These are phyloP conservation scores for Coemansia sp. DNA, from an alignment of 192 early-diverging fungal genomes.

Conservation along the genomic window DNA sequence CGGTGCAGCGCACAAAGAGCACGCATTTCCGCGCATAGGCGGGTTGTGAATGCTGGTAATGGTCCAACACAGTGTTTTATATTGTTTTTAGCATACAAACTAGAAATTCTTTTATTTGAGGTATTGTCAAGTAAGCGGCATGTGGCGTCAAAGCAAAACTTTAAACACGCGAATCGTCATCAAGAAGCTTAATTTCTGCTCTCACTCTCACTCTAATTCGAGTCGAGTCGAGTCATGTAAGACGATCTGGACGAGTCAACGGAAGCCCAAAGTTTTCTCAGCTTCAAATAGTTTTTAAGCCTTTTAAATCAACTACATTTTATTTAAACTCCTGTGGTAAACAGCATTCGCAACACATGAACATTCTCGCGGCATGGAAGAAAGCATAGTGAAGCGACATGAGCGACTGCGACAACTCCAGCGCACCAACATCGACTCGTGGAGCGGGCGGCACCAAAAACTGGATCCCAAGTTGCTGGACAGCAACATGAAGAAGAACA, in stretches of 20 bases:
- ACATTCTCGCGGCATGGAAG: conserved; percentile 43
- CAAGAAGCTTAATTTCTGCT: too few relatives aligned
- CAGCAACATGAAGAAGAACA: conserved; percentile 97
- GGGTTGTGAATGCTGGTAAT: too few relatives aligned
- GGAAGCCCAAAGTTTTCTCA: too few relatives aligned
- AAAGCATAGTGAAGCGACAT: conserved; percentile 44
- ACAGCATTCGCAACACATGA: conserved; percentile 3
- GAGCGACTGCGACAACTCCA: conserved; percentile 37
- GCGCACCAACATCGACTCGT: conserved; percentile 39
- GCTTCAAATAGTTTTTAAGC: too few relatives aligned
- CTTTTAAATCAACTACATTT: background rate
- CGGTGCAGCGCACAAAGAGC: conserved; percentile 22
- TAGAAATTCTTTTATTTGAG: too few relatives aligned
- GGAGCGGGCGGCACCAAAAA: conserved; percentile 21
- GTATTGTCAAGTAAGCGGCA: too few relatives aligned
- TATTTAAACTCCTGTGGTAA: too few relatives aligned
- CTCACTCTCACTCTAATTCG: too few relatives aligned
- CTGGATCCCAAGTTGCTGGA: conserved; percentile 59
- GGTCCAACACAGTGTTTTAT: background rate
- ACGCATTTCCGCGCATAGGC: conserved; percentile 16
- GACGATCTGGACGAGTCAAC: too few relatives aligned
- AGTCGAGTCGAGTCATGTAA: too few relatives aligned
- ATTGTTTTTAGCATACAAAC: background rate
- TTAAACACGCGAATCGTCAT: too few relatives aligned
- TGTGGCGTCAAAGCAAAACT: too few relatives aligned